Evolutionary conservation across 2,329 filamentous ascomycete species (phyloP).

Genomic region (Fusarium chaquense): DNA sequence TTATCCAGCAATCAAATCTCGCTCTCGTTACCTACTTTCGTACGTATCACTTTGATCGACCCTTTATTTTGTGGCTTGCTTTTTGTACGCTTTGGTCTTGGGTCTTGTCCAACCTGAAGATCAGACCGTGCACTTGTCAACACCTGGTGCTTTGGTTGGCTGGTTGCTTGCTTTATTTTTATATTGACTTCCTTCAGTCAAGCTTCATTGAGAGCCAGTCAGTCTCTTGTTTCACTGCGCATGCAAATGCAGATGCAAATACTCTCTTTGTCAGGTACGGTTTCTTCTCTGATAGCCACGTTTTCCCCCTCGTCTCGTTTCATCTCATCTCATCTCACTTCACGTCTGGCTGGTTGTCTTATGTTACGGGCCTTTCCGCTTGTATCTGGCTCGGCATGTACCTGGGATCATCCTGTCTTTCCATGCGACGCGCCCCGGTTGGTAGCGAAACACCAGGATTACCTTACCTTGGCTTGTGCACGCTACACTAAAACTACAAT

Average conservation of each 20-base stretch:
- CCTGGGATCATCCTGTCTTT: constrained; percentile 44
- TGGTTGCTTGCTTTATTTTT: constrained; percentile 2
- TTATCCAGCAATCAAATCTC: not conserved
- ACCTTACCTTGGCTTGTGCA: constrained; percentile 36
- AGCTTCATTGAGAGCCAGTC: not conserved
- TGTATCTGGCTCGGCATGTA: constrained; percentile 39
- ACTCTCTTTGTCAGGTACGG: constrained; percentile 33
- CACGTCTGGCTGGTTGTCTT: constrained; percentile 3
- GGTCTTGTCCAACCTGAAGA: constrained; percentile 25
- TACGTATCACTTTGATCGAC: constrained; percentile 17
- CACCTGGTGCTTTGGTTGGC: not conserved
- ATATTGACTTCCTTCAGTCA: constrained; percentile 6
- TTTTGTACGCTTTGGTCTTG: constrained; percentile 32
- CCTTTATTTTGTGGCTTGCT: constrained; percentile 28
- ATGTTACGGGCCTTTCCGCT: constrained; percentile 31
- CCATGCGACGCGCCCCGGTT: constrained; percentile 35
- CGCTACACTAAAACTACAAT: constrained; percentile 32
- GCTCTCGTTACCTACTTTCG: not conserved
- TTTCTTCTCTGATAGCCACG: constrained; percentile 11
- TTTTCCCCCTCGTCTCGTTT: not conserved
- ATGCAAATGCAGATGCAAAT: constrained; percentile 22
- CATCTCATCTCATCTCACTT: constrained; percentile 6
- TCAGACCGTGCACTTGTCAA: constrained; percentile 22
- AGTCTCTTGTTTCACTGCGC: constrained; percentile 25
- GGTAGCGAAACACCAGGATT: constrained; percentile 46